Conservation (phyloP, 2,329 filamentous ascomycete genomes). For the Diaporthe humulicola region DNA sequence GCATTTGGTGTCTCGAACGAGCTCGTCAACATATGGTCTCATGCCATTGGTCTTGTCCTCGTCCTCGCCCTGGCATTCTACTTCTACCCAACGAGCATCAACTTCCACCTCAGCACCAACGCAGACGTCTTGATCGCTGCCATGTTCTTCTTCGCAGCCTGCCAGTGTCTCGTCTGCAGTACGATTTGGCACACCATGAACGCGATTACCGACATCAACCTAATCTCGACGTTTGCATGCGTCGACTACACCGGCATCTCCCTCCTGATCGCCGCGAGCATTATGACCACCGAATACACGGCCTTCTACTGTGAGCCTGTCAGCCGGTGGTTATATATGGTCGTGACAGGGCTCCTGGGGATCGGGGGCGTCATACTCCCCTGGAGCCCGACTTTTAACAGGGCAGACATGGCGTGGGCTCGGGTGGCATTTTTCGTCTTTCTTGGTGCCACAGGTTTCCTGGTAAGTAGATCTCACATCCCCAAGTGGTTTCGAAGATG, state of each 20-base stretch:
- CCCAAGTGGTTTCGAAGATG: neutral
- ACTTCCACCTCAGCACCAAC: slow-evolving; percentile 89
- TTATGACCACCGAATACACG: slow-evolving; percentile 98
- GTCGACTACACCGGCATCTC: slow-evolving; percentile 99
- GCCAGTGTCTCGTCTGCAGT: slow-evolving; percentile 94
- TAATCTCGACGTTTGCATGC: slow-evolving; percentile 96
- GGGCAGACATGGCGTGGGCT: slow-evolving; percentile 90
- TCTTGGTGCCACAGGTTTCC: slow-evolving; percentile 87
- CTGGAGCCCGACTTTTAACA: slow-evolving; percentile 97
- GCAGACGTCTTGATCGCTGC: slow-evolving; percentile 92
- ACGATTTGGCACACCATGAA: slow-evolving; percentile 99
- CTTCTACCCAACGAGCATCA: slow-evolving; percentile 90
- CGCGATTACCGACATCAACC: slow-evolving; percentile 88
- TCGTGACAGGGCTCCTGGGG: slow-evolving; percentile 83
- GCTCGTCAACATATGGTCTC: slow-evolving; percentile 97
- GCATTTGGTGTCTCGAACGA: slow-evolving; percentile 92
- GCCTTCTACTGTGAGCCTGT: slow-evolving; percentile 97
- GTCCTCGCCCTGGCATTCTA: slow-evolving; percentile 93
- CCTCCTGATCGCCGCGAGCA: slow-evolving; percentile 92
- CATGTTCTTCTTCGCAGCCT: slow-evolving; percentile 95
- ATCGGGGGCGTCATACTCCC: slow-evolving; percentile 90
- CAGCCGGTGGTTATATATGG: slow-evolving; percentile 89
- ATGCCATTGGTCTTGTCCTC: slow-evolving; percentile 88
- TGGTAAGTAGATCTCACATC: slow-evolving; percentile 51
- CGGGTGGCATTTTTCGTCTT: slow-evolving; percentile 93